phyloP scores from a whole-genome alignment of 176 grass and related monocot genomes.

The Raddia distichophylla region DNA sequence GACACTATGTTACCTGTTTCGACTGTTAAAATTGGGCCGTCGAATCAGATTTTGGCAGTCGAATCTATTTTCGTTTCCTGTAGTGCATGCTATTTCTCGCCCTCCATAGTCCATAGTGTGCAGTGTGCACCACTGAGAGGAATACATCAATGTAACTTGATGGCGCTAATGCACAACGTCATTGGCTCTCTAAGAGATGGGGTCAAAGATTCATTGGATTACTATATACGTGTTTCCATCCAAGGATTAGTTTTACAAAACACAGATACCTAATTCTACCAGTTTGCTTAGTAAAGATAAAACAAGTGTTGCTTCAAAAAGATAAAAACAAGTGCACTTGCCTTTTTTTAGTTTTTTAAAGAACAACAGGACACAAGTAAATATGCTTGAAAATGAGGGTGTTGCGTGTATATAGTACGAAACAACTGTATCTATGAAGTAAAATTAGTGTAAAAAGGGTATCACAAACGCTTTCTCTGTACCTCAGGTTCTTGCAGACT shows the following conservation, averaged over 20 bases:
- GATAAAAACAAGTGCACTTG: not conserved
- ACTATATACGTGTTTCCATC: conserved; percentile 9
- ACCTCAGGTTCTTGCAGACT: conserved; percentile 30
- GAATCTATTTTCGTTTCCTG: too few relatives aligned
- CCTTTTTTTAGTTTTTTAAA: not conserved
- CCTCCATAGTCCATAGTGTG: not conserved
- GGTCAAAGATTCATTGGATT: conserved; percentile 16
- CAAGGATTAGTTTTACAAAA: not conserved
- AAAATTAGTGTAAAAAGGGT: not conserved
- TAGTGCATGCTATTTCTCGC: conserved; percentile 19
- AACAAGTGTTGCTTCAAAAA: not conserved
- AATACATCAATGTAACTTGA: conserved; percentile 24
- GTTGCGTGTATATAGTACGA: not conserved
- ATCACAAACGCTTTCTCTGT: not conserved
- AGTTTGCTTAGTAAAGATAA: conserved; percentile 11
- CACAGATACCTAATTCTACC: not conserved
- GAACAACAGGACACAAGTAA: not conserved
- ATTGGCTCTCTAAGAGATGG: conserved; percentile 1
- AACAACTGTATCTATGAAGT: conserved; percentile 11
- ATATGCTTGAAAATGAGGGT: conserved; percentile 6
- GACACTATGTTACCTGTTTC: too few relatives aligned
- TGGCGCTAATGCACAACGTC: conserved; percentile 15
- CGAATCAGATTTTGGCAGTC: too few relatives aligned
- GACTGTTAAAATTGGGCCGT: too few relatives aligned
- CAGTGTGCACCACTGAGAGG: conserved; percentile 10